phyloP scores from a whole-genome alignment of 176 grass and related monocot genomes.

The Themeda triandra region DNA sequence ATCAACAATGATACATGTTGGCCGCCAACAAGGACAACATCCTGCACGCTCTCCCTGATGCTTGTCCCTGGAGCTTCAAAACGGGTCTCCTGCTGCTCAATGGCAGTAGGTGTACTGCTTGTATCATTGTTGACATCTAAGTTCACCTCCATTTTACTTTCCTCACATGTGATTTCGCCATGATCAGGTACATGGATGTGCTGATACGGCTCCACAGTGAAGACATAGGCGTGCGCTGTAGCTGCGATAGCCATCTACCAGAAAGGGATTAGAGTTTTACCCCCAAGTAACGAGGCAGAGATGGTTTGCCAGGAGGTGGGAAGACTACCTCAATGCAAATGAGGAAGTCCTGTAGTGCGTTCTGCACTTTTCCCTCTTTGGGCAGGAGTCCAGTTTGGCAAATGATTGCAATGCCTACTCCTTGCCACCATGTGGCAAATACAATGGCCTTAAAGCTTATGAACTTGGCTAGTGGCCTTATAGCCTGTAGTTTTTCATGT shows the following conservation, averaged over 20 bases:
- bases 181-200: slow-evolving; percentile 30
- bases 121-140: slow-evolving; percentile 18
- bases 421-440: slow-evolving; percentile 98
- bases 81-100: slow-evolving; percentile 59
- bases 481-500: slow-evolving; percentile 60
- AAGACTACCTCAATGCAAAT: slow-evolving; percentile 85
- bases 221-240: slow-evolving; percentile 68
- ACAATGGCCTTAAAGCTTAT: slow-evolving; percentile 99
- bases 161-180: slow-evolving; percentile 32
- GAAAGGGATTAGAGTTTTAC: slow-evolving; percentile 19
- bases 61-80: slow-evolving; percentile 71
- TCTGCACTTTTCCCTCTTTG: slow-evolving; percentile 66
- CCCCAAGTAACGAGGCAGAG: not conserved
- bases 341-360: slow-evolving; percentile 76
- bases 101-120: slow-evolving; percentile 1
- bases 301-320: not conserved
- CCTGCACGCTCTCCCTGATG: slow-evolving; percentile 78
- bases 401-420: slow-evolving; percentile 69
- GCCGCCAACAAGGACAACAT: slow-evolving; percentile 69
- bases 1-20: slow-evolving; percentile 62
- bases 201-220: slow-evolving; percentile 55
- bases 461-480: slow-evolving; percentile 86
- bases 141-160: slow-evolving; percentile 45
- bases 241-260: slow-evolving; percentile 84
- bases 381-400: slow-evolving; percentile 69